Evolutionary conservation across 208 protist genomes (phyloP), one percentile per base, ranked within the genome.

Genomic region (Leishmania major): DNA sequence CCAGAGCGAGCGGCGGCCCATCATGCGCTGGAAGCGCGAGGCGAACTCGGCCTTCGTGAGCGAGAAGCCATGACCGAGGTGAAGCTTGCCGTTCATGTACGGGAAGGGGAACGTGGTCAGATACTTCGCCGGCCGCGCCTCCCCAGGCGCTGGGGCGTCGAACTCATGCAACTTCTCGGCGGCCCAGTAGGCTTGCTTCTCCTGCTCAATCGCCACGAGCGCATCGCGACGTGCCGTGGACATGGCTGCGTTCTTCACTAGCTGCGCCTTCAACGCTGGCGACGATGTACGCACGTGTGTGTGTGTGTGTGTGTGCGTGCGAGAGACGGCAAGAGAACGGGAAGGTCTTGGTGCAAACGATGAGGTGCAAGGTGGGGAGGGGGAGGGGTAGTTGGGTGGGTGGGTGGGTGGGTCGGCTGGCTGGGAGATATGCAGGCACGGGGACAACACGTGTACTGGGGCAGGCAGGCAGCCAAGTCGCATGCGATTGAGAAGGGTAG

Each of bases 81-180:
- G 99, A 1, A 99, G 96, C 62, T 89, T 91, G 69, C 99, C 99
- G 88, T 99, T 99, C 99, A 99, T 99, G 97, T 99, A 99, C n/a
- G 99, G 99, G 85, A 99, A 99, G n/a, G 99, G 99, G 83, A 99
- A 99, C 22, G 99, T 99, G 67, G 98, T 95, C 71, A 99, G 92
- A 91, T 96, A 99, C 92, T 99, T 99, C 43, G 86, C 83, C 28
- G 87, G 89, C 25, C 77, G 78, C 7, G 49, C 64, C 75, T 91
- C 88, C 15, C 92, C 89, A 3, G 83, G 81, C 53, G 82, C 72
- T 13, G 93, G 93, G 51, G 94, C 93, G 62, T 97, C 88, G 31
- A 87, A 74, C 80, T 96, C 88, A 62, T 96, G 85, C 22, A 95
- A 76, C 83, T 92, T 92, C 77, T 91, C 79, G 5, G 79, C 57